Conservation (phyloP, 163 green algal species). For the Volvox carteri region DNA sequence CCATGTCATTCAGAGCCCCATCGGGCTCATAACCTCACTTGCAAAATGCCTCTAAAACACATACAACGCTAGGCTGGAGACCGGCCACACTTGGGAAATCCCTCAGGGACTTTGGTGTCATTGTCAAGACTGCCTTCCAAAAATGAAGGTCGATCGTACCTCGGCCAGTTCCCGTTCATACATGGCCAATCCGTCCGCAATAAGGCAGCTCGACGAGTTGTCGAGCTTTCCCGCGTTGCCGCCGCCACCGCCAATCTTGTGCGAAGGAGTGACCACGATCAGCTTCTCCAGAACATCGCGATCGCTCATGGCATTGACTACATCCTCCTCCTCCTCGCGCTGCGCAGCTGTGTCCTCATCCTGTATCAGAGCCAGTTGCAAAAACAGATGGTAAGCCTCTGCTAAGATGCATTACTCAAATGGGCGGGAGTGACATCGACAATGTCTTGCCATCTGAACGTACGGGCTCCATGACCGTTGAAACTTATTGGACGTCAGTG, state of each 20-base stretch:
- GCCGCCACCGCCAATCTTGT: slow-evolving; percentile 34
- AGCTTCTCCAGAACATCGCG: slow-evolving; percentile 80
- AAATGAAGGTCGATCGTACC: slow-evolving; percentile 56
- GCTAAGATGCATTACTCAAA: no score
- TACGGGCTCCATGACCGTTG: no score
- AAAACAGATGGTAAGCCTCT: no score
- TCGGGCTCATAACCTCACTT: neutral
- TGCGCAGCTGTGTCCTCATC: slow-evolving; percentile 41
- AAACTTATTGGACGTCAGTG: no score
- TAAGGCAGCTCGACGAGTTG: slow-evolving; percentile 70
- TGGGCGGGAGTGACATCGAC: no score
- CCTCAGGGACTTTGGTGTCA: no score
- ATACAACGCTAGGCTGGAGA: no score
- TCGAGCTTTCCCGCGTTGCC: slow-evolving; percentile 42
- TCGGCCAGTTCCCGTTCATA: slow-evolving; percentile 84
- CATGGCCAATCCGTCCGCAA: slow-evolving; percentile 91
- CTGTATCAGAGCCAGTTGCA: neutral
- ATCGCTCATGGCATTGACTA: slow-evolving; percentile 73
- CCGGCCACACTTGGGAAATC: no score
- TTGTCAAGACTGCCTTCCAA: no score
- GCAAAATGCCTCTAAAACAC: no score
- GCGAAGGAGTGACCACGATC: slow-evolving; percentile 84
- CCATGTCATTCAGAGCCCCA: no score
- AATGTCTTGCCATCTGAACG: no score
- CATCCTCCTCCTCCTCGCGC: slow-evolving; percentile 40